Base-by-base conservation (phyloP, 2,329 filamentous ascomycete species). In the Colletotrichum sp. region DNA sequence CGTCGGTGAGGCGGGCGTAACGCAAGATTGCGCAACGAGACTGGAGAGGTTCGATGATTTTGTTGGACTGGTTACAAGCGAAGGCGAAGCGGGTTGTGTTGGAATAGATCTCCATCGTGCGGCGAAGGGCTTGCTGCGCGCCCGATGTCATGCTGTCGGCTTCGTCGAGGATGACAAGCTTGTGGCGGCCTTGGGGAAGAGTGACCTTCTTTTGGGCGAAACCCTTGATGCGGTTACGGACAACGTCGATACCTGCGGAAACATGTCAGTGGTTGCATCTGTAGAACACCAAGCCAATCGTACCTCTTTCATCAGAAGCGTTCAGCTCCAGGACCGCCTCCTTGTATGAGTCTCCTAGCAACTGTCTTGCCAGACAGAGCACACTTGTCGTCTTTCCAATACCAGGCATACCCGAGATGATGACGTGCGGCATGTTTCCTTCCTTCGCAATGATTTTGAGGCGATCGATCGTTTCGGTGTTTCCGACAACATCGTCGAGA, bases 171-270 rank as follows among this genome's bases (percentile, higher is more conserved):
- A 99, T 99, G 66, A 99, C 95, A 66, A 99, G 89, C 88, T 99
- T 99, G 85, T 99, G 97, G 71, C 96, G 92, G 10, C 97, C 97
- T 1, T 93, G 88, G 0, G 97, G 96, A 15, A 99, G 89, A 2
- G 97, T 99, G 80, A 99, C 97, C 86, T 99, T 99, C 86, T 99
- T 99, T 86, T 99, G 97, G 5, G 97, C 97, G 82, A 99, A 99
- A 9, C 95, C 96, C 87, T 99, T 99, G 89, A 99, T 99, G 78
- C 97, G 91, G 84, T 98, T 98, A 69, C 97, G 93, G 30, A 99
- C 97, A 21, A 99, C 97, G 82, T 99, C 97, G 84, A 99, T 99
- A 81, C 96, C 94, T 94, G 63, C 65, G 26, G 28, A 21, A 15
- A 8, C 3, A 4, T 24, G 63, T 76, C 62, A 76, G 59, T 2